phyloP scores from a whole-genome alignment of 305 asterid genomes.

The Solanum hybrid region DNA sequence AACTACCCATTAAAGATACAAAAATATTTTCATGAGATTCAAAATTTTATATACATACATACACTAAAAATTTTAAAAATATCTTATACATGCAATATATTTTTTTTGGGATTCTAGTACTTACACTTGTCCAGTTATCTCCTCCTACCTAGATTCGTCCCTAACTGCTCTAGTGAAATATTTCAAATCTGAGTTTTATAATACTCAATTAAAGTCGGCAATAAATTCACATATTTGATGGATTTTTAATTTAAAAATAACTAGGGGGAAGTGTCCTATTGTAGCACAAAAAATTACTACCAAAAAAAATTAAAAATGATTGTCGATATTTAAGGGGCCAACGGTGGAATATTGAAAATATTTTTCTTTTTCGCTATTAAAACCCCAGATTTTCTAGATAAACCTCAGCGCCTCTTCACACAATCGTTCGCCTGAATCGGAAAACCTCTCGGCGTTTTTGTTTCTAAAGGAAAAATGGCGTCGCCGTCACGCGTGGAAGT shows the following conservation, averaged over 20 bases:
- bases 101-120: background rate
- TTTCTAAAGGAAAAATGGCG: background rate
- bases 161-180: no score
- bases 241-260: no score
- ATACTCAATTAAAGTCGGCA: no score
- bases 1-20: background rate
- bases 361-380: background rate
- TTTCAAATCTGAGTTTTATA: no score
- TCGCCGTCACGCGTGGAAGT: conserved; percentile 7
- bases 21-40: background rate
- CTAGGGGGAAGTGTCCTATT: no score
- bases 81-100: background rate
- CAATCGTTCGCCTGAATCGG: background rate
- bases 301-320: background rate
- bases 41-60: no score
- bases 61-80: no score
- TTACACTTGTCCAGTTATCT: no score
- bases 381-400: background rate
- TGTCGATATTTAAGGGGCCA: background rate
- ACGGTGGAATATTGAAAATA: background rate
- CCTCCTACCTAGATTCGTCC: no score
- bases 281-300: no score
- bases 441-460: background rate
- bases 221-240: no score
- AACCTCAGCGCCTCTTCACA: background rate